Evolutionary conservation across 768 basidiomycete species (phyloP).

Genomic region (Suillus weaverae): DNA sequence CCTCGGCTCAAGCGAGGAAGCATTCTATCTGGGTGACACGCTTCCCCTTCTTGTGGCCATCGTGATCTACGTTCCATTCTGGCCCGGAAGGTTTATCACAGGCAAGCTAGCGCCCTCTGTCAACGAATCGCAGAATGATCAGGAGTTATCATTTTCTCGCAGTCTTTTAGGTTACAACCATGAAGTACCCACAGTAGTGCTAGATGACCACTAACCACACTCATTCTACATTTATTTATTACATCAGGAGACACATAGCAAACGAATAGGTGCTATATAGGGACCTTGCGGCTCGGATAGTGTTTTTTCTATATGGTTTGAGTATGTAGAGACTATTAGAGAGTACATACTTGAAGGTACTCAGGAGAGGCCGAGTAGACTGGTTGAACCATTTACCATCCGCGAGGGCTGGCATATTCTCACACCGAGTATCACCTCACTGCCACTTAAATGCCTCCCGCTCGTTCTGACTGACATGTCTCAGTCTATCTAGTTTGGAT

Average conservation of each 20-base stretch:
- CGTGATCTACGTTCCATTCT: slow-evolving; percentile 54
- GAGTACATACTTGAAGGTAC: background rate
- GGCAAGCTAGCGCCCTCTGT: background rate
- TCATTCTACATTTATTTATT: background rate
- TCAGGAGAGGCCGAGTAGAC: background rate
- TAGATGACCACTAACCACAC: background rate
- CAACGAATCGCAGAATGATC: background rate
- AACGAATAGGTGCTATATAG: background rate
- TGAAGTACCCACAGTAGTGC: background rate
- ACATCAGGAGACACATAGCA: background rate
- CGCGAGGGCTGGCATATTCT: background rate
- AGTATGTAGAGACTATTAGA: background rate
- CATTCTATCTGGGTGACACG: slow-evolving; percentile 69
- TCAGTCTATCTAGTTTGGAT: no score
- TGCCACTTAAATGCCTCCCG: background rate
- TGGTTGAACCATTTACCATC: background rate
- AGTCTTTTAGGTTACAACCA: no score
- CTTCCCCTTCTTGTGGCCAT: slow-evolving; percentile 66
- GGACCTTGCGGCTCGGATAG: background rate
- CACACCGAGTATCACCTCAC: background rate
- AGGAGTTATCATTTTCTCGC: background rate
- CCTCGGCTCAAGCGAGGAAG: slow-evolving; percentile 56
- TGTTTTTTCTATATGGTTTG: background rate
- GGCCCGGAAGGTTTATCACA: slow-evolving; percentile 60
- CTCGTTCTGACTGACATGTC: background rate